Conservation (phyloP, 768 basidiomycete genomes). For the Serendipita indica region DNA sequence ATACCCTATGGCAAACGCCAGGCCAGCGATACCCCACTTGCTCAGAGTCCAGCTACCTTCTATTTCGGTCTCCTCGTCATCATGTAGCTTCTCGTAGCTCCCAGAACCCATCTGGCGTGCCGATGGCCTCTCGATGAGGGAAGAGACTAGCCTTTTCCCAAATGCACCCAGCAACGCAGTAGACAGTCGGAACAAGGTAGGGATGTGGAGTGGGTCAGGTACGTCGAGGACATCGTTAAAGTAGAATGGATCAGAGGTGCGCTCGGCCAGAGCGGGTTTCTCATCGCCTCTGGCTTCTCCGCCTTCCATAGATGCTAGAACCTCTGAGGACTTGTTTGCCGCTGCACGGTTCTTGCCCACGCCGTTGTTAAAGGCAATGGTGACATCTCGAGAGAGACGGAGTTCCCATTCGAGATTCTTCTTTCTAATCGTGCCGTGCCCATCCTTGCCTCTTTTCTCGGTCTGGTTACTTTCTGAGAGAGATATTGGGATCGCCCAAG, state of each 20-base stretch:
- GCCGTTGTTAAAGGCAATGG: not conserved
- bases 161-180: not conserved
- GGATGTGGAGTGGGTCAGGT: not conserved
- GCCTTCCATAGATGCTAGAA: not conserved
- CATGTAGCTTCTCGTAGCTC: not conserved
- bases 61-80: not conserved
- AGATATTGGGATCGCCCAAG: not conserved
- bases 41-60: not conserved
- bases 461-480: not conserved
- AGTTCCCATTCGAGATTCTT: not conserved
- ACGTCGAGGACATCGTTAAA: not conserved
- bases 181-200: not conserved
- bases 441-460: not conserved
- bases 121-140: not conserved
- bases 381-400: constrained; percentile 5
- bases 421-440: not conserved
- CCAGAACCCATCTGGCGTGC: not conserved
- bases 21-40: constrained; percentile 4
- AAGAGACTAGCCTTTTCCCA: not conserved
- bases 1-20: constrained; percentile 2
- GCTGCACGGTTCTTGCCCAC: not conserved
- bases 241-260: not conserved
- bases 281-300: not conserved
- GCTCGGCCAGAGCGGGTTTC: not conserved
- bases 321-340: not conserved